These are phyloP conservation scores for Zymoseptoria brevis DNA, from an alignment of 2,329 filamentous ascomycete genomes.

Conservation along the genomic window DNA sequence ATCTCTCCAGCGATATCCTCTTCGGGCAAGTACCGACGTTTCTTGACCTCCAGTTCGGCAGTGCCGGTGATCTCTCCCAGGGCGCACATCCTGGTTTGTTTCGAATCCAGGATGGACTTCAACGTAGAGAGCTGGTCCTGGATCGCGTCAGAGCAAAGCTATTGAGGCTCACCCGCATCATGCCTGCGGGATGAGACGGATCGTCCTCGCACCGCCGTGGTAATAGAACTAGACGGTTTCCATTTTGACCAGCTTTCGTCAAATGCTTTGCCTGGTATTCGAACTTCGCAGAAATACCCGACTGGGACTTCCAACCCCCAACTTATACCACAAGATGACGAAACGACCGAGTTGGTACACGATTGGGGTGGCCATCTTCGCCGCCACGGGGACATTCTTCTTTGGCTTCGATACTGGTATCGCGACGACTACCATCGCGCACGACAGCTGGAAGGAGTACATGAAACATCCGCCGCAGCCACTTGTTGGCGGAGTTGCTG, in stretches of 20 bases:
- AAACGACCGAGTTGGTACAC: conserved; percentile 35
- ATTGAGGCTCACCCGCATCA: neutral
- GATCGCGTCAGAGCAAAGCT: neutral
- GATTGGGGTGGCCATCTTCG: conserved; percentile 47
- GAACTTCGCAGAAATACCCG: neutral
- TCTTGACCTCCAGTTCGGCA: neutral
- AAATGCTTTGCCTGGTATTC: neutral
- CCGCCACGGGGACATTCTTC: conserved; percentile 52
- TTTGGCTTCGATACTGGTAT: conserved; percentile 50
- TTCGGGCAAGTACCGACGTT: no score
- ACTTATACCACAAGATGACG: neutral
- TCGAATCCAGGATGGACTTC: neutral
- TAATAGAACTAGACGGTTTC: neutral
- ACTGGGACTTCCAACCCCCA: neutral
- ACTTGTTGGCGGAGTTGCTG: conserved; percentile 50
- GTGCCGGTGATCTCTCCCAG: neutral
- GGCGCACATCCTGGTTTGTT: neutral
- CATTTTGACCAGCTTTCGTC: neutral
- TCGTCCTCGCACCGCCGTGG: neutral
- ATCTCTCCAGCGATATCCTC: no score
- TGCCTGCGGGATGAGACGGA: neutral
- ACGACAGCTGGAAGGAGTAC: conserved; percentile 53
- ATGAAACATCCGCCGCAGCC: conserved; percentile 49
- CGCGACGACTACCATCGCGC: conserved; percentile 51
- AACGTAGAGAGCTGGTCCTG: neutral